These are phyloP conservation scores for Neurospora sp. DNA, from an alignment of 2,329 filamentous ascomycete species.

Conservation along the genomic window DNA sequence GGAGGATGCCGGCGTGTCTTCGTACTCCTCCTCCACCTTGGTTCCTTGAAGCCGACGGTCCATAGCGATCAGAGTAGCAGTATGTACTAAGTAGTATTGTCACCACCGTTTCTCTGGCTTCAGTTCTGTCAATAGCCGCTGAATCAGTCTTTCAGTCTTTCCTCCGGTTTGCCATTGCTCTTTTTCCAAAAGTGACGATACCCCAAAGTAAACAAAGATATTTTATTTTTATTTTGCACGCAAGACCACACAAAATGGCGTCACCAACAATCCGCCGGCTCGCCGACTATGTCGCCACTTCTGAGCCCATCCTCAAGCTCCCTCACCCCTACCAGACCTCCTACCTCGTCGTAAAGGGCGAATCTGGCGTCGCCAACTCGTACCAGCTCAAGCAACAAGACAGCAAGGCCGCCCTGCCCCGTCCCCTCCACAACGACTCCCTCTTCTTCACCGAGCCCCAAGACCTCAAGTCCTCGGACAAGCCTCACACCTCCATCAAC, in stretches of 20 bases:
- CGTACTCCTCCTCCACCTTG: background rate
- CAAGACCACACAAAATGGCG: constrained; percentile 5
- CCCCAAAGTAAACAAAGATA: background rate
- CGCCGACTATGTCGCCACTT: constrained; percentile 15
- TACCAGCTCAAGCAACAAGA: constrained; percentile 12
- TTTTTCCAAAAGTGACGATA: background rate
- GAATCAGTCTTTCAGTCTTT: background rate
- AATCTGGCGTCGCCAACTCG: constrained; percentile 1
- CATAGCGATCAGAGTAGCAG: background rate
- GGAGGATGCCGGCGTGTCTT: background rate
- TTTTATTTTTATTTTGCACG: background rate
- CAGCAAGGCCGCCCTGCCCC: constrained; percentile 6
- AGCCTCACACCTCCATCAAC: constrained; percentile 39
- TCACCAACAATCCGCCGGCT: constrained; percentile 14
- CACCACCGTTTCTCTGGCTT: background rate
- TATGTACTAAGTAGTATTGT: background rate
- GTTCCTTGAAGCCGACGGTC: background rate
- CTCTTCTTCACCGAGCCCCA: constrained; percentile 23
- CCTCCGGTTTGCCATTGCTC: background rate
- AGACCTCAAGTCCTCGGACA: constrained; percentile 22
- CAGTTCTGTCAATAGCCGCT: background rate
- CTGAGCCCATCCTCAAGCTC: constrained; percentile 20
- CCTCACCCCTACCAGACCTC: constrained; percentile 22
- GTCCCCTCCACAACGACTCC: constrained; percentile 19
- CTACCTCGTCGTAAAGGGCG: constrained; percentile 15